These are phyloP conservation scores for Aspergillus viridinutans DNA, from an alignment of 2,329 filamentous ascomycete genomes.

Conservation along the genomic window DNA sequence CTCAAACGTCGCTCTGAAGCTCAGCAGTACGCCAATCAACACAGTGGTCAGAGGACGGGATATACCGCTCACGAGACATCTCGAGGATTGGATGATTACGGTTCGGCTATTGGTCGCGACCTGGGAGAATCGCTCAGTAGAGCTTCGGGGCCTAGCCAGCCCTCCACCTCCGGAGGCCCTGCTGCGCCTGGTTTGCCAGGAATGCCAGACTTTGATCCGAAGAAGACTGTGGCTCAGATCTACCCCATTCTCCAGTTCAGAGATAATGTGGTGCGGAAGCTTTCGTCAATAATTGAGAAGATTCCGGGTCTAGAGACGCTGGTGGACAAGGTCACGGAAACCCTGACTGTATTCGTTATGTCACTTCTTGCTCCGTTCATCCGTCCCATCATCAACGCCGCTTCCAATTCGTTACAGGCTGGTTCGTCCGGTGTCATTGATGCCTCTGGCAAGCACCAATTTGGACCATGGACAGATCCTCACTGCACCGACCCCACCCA, in stretches of 20 bases:
- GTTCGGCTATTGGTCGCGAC: constrained; percentile 2
- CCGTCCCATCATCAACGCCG: constrained; percentile 82
- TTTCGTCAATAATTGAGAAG: constrained; percentile 81
- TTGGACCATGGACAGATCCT: constrained; percentile 75
- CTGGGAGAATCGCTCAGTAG: constrained; percentile 26
- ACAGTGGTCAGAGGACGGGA: constrained; percentile 28
- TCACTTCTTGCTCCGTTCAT: constrained; percentile 89
- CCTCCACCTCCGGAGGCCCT: constrained; percentile 39
- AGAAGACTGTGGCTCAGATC: constrained; percentile 73
- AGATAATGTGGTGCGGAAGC: constrained; percentile 85
- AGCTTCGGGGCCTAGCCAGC: constrained; percentile 41
- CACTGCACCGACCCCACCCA: constrained; percentile 74
- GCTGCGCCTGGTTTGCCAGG: constrained; percentile 56
- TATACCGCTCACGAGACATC: constrained; percentile 22
- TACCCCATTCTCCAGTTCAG: constrained; percentile 93
- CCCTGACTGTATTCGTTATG: constrained; percentile 84
- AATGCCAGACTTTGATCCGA: constrained; percentile 74
- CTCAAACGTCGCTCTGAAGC: constrained; percentile 59
- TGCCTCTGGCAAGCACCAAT: constrained; percentile 68
- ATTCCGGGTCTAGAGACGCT: constrained; percentile 84
- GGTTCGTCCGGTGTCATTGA: constrained; percentile 70
- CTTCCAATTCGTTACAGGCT: constrained; percentile 77
- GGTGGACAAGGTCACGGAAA: constrained; percentile 93
- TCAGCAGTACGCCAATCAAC: constrained; percentile 58
- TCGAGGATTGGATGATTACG: constrained; percentile 21